Percentiles rank a stretch among this genome's conserved stretches.
Evolutionary conservation across 805 yeast genomes (phyloP).

Genomic region (Cyberlindnera xylosilytica): DNA sequence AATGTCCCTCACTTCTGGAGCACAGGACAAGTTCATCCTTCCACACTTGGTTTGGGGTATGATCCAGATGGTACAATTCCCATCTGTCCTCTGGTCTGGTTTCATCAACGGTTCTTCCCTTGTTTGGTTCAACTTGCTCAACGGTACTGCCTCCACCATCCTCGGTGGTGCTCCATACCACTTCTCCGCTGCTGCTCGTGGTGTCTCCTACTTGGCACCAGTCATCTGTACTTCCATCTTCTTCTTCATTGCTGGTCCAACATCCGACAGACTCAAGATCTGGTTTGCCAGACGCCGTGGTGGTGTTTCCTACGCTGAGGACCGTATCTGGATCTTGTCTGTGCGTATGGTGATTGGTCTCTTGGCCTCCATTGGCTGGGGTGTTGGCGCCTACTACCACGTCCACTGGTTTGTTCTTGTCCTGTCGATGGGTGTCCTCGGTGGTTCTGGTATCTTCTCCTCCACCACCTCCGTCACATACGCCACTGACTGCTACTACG

Average conservation of each 20-base stretch:
- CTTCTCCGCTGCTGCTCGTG: conserved; percentile 44
- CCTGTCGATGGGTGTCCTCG: conserved; percentile 53
- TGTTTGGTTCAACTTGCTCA: conserved; percentile 46
- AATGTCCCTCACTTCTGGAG: conserved; percentile 40
- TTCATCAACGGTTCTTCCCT: conserved; percentile 47
- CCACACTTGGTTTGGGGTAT: conserved; percentile 35
- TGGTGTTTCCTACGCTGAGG: conserved; percentile 56
- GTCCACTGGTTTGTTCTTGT: conserved; percentile 54
- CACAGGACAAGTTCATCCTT: conserved; percentile 29
- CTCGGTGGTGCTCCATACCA: conserved; percentile 48
- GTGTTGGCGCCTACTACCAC: conserved; percentile 55
- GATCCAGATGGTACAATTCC: conserved; percentile 41
- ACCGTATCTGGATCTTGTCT: conserved; percentile 49
- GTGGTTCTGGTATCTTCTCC: conserved; percentile 52
- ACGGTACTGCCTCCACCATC: conserved; percentile 44
- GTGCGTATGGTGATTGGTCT: conserved; percentile 49
- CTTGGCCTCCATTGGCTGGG: conserved; percentile 55
- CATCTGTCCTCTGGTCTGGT: conserved; percentile 58
- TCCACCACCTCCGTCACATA: conserved; percentile 43
- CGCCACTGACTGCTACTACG: conserved; percentile 52
- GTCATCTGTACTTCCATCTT: conserved; percentile 43
- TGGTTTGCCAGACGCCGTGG: conserved; percentile 43
- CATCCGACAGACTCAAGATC: conserved; percentile 49
- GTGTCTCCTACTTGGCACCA: conserved; percentile 52
- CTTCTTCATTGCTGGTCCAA: conserved; percentile 45